Percentiles rank a stretch among this genome's conserved stretches.
These are phyloP conservation scores for Colletotrichum sp. DNA, from an alignment of 2,329 filamentous ascomycete genomes.

Conservation along the genomic window DNA sequence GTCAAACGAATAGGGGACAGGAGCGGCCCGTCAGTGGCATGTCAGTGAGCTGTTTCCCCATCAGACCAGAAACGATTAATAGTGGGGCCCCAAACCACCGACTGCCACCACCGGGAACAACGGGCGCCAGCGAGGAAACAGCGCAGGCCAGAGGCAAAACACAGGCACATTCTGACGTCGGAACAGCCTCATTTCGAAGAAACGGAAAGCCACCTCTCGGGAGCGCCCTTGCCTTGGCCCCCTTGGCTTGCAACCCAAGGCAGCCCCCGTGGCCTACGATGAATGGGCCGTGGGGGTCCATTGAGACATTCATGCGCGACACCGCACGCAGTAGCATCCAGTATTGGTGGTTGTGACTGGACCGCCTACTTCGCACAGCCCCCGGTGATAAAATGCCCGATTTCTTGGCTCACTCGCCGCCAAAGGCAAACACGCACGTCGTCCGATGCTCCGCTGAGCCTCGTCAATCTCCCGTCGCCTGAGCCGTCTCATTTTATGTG, in stretches of 20 bases:
- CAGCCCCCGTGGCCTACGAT: background rate
- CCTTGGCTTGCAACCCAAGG: background rate
- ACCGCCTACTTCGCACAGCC: background rate
- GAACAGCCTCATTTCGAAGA: background rate
- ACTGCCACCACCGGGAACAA: background rate
- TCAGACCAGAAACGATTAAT: background rate
- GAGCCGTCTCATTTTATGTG: background rate
- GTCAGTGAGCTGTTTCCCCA: conserved; percentile 12
- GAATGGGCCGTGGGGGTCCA: background rate
- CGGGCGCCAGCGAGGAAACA: background rate
- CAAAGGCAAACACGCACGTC: background rate
- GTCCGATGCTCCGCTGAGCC: background rate
- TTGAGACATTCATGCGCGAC: background rate
- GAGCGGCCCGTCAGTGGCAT: background rate
- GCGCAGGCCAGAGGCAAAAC: background rate
- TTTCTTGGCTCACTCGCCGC: background rate
- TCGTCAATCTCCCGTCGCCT: background rate
- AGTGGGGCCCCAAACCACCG: background rate
- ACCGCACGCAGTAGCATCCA: background rate
- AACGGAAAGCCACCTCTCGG: background rate
- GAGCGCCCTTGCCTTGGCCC: background rate
- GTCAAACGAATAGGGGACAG: background rate
- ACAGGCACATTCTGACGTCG: conserved; percentile 4
- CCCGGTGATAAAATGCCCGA: background rate
- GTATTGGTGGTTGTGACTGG: background rate